Conservation (phyloP, 2,329 filamentous ascomycete genomes). For the Tympanopsis confertula region DNA sequence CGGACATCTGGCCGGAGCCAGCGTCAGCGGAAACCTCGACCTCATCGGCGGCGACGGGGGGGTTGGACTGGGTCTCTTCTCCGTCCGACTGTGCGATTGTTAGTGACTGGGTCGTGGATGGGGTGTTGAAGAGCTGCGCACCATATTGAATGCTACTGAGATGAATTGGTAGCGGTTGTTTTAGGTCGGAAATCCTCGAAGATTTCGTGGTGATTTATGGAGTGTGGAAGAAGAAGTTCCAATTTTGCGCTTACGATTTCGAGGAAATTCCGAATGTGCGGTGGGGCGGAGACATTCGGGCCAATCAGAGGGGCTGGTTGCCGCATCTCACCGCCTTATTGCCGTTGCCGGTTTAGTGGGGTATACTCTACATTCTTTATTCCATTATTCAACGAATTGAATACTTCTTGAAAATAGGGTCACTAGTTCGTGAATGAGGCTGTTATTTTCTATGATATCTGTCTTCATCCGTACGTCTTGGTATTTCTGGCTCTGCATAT, state of each 20-base stretch:
- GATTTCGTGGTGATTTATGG: constrained; percentile 15
- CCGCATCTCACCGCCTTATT: too few species aligned
- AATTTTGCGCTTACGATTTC: not conserved
- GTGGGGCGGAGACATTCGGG: constrained; percentile 1
- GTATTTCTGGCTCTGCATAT: too few species aligned
- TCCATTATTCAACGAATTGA: too few species aligned
- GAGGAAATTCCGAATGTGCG: not conserved
- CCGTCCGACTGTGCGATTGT: constrained; percentile 71
- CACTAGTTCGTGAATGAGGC: too few species aligned
- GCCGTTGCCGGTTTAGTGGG: too few species aligned
- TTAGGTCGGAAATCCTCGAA: constrained; percentile 10
- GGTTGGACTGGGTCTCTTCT: constrained; percentile 51
- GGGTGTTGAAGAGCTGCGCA: constrained; percentile 13
- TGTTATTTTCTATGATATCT: too few species aligned
- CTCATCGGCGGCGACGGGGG: constrained; percentile 48
- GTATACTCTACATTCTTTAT: too few species aligned
- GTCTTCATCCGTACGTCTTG: too few species aligned
- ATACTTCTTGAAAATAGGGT: too few species aligned
- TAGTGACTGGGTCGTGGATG: too few species aligned
- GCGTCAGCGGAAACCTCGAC: constrained; percentile 62
- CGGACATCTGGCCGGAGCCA: constrained; percentile 57
- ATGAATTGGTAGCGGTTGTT: constrained; percentile 14
- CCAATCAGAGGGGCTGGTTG: constrained; percentile 5
- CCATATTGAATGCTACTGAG: constrained; percentile 27
- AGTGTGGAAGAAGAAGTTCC: constrained; percentile 18